phyloP scores from a whole-genome alignment of 2,329 filamentous ascomycete genomes.

The Cladosporium colombiae region DNA sequence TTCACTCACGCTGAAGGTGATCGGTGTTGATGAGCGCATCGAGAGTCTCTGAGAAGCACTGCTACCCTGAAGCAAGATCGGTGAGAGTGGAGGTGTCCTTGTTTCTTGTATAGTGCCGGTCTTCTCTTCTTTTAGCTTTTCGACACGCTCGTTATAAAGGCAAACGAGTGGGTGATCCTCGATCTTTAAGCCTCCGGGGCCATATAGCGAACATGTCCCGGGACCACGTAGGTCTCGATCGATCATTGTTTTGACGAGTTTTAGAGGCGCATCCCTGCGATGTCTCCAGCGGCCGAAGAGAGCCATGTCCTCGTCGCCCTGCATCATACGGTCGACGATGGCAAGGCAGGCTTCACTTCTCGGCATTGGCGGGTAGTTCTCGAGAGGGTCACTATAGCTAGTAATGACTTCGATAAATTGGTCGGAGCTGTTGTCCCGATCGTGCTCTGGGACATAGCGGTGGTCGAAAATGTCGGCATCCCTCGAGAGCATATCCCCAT shows the following conservation, averaged over 20 bases:
- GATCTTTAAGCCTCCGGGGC: neutral
- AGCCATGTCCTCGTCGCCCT: neutral
- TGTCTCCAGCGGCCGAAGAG: slow-evolving; percentile 16
- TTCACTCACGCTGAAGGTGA: neutral
- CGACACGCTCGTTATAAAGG: neutral
- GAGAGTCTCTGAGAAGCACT: neutral
- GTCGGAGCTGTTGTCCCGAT: neutral
- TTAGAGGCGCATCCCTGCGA: slow-evolving; percentile 8
- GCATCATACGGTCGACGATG: neutral
- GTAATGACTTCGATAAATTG: neutral
- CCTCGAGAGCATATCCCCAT: neutral
- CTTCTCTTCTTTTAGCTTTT: neutral
- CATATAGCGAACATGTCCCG: neutral
- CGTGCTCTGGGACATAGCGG: neutral
- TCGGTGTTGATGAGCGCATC: neutral
- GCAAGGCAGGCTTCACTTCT: neutral
- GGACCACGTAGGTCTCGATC: slow-evolving; percentile 1
- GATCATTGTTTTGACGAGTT: neutral
- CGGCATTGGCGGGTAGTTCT: neutral
- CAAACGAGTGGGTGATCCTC: slow-evolving; percentile 7
- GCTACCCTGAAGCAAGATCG: neutral
- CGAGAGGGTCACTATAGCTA: slow-evolving; percentile 1
- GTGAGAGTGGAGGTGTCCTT: neutral
- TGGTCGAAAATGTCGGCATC: neutral
- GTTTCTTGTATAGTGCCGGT: neutral